These are phyloP conservation scores for Phytophthora capsici DNA, from an alignment of 352 stramenopile species.

Conservation along the genomic window DNA sequence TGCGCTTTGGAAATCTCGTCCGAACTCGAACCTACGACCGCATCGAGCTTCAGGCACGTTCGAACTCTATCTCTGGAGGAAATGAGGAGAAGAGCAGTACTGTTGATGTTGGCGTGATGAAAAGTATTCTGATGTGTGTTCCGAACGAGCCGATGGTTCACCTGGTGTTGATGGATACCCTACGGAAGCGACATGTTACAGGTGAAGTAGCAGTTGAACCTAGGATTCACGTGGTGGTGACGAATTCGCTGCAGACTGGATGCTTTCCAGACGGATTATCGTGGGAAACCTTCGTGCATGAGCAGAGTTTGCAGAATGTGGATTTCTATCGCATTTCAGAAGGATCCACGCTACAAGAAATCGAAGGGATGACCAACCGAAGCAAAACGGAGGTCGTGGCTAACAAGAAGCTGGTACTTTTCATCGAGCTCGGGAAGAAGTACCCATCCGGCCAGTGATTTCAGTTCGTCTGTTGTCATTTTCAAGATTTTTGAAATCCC, in stretches of 20 bases:
- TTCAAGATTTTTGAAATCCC: too few relatives aligned
- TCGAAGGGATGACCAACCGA: too few relatives aligned
- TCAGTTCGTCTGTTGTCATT: too few relatives aligned
- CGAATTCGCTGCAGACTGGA: background rate
- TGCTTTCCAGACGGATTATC: too few relatives aligned
- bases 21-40: background rate
- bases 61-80: background rate
- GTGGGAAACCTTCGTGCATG: background rate
- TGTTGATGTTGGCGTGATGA: background rate
- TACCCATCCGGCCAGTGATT: too few relatives aligned
- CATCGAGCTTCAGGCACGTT: background rate
- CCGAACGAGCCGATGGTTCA: background rate
- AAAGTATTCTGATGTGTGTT: background rate
- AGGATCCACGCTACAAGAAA: too few relatives aligned
- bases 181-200: too few relatives aligned
- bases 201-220: background rate
- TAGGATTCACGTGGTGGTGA: background rate
- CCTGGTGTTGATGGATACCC: background rate
- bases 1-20: background rate
- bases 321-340: background rate
- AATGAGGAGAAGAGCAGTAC: background rate
- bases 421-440: too few relatives aligned
- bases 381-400: too few relatives aligned
- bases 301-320: background rate
- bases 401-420: too few relatives aligned